Percentiles rank a stretch among this genome's conserved stretches.
phyloP scores from a whole-genome alignment of 2,329 filamentous ascomycete genomes.

The Pestalotiopsis sp. region DNA sequence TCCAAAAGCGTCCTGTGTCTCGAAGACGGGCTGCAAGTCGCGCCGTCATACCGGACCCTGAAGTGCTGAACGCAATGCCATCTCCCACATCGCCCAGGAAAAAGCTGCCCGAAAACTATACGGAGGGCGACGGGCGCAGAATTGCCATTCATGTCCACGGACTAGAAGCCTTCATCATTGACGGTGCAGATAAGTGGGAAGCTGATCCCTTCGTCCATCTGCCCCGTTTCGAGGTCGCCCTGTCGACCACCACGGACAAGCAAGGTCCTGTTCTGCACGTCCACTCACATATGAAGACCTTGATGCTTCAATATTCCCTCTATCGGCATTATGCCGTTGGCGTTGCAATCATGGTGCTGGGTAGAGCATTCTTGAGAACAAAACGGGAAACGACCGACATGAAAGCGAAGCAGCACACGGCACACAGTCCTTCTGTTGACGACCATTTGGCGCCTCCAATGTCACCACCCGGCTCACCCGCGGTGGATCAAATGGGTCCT shows the following conservation, averaged over 20 bases:
- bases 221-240: conserved; percentile 83
- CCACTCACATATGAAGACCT: conserved; percentile 76
- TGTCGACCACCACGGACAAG: conserved; percentile 83
- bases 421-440: conserved; percentile 25
- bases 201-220: conserved; percentile 83
- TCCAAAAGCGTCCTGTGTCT: conserved; percentile 55
- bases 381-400: conserved; percentile 42
- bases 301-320: conserved; percentile 87
- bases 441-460: conserved; percentile 42
- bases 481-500: conserved; percentile 32
- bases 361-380: conserved; percentile 66
- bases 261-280: conserved; percentile 89
- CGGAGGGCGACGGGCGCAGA: conserved; percentile 75
- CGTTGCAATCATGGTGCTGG: conserved; percentile 76
- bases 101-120: conserved; percentile 49
- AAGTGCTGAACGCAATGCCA: conserved; percentile 56
- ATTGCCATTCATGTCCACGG: conserved; percentile 80
- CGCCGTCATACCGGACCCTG: conserved; percentile 71
- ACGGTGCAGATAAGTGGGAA: conserved; percentile 83
- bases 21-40: conserved; percentile 77
- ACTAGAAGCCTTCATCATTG: conserved; percentile 88
- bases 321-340: conserved; percentile 91
- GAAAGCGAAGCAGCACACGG: conserved; percentile 27
- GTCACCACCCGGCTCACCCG: conserved; percentile 34
- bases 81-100: conserved; percentile 52